Evolutionary conservation across 108 stramenopile genomes (phyloP), one percentile per base, ranked within the genome.

Genomic region (Cyclotella choctawhatcheeana): DNA sequence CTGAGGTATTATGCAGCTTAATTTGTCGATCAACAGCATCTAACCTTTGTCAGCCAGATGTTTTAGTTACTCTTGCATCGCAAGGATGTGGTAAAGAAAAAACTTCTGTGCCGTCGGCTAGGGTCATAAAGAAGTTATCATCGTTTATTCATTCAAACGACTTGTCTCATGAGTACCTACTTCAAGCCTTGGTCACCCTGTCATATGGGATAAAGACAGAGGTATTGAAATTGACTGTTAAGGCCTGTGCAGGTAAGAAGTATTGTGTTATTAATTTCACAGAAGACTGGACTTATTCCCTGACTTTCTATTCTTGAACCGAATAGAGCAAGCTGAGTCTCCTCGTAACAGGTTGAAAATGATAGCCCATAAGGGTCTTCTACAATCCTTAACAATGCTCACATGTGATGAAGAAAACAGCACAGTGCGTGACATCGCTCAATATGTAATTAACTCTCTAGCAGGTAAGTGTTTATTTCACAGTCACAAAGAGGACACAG

Each of bases 321-420:
- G n/a, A n/a, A 5, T 22, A 30, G 69, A 70, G 33, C 76, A 77
- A 69, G 54, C 69, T 52, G 44, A 61, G 29, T 77, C 69, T 32
- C 76, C 69, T 4, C 69, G 51, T 13, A 62, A 77, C 45, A 62
- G 76, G 43, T 22, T 77, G 29, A 58, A 70, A 24, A 77, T 77
- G 76, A 77, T 77, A 40, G 69, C 68, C 30, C 69, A 70, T n/a
- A 70, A 58, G 44, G 76, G 76, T 24, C 44, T 77, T 25, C 32
- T 77, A 29, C 48, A 69, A 5, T 31, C 69, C 2, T 61, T 77
- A 20, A 58, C 69, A 40, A 44, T 77, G 56, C n/a, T 77, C 16
- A 55, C 69, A 5, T 16, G n/a, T n/a, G n/a, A n/a, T n/a, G n/a
- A n/a, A n/a, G n/a, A n/a, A n/a, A n/a, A n/a, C n/a, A n/a, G n/a